A percentile compares a stretch with the other conserved stretches of the same genome.
Evolutionary conservation across 441 rosid species (phyloP).

Genomic region (Populus tomentosa): DNA sequence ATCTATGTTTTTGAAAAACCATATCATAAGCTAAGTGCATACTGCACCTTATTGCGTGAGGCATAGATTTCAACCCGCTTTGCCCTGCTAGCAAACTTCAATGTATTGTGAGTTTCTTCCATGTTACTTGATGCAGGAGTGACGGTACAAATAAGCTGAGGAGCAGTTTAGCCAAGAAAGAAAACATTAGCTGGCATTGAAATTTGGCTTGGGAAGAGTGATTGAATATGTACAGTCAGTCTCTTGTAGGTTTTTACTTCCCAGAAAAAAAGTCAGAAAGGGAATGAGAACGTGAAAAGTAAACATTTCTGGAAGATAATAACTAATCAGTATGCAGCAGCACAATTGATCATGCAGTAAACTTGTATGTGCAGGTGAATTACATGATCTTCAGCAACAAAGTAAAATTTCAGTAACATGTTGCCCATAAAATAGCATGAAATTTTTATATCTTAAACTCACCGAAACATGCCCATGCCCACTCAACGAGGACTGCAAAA

Average conservation of each 20-base stretch:
- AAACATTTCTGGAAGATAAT: not conserved
- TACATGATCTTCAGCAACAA: not conserved
- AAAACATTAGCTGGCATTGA: constrained; percentile 2
- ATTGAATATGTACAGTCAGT: not conserved
- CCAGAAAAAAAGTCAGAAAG: constrained; percentile 3
- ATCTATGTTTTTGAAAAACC: not conserved
- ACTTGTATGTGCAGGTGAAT: not conserved
- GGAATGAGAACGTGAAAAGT: not conserved
- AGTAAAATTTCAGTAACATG: not conserved
- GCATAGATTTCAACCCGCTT: constrained; percentile 97
- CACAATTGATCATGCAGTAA: not conserved
- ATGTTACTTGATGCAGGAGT: constrained; percentile 98
- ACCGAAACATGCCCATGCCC: constrained; percentile 99
- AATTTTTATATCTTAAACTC: constrained; percentile 30
- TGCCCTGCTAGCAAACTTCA: constrained; percentile 99
- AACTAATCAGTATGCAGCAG: not conserved
- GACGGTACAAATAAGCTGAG: constrained; percentile 96
- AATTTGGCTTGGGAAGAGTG: not conserved
- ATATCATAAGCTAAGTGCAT: constrained; percentile 9
- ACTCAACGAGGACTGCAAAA: constrained; percentile 93
- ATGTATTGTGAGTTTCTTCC: constrained; percentile 98
- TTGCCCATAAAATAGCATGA: not conserved
- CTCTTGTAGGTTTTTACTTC: not conserved
- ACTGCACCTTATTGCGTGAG: constrained; percentile 88
- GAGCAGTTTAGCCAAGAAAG: constrained; percentile 13